Conservation (phyloP, 1,139 yeast genomes). For the Lodderomyces pseudojiufengensis region DNA sequence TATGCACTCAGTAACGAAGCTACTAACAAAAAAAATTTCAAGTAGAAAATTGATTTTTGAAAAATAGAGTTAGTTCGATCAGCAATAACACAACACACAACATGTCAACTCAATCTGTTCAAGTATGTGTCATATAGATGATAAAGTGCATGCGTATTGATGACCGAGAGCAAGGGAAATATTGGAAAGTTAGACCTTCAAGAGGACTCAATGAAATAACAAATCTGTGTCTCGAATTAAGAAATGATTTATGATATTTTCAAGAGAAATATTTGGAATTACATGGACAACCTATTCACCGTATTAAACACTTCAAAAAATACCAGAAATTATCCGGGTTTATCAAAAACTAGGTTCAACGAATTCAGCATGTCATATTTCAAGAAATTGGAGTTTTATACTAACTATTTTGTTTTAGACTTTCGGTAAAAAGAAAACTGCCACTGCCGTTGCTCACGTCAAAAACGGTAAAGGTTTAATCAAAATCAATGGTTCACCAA, state of each 20-base stretch:
- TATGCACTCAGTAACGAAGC: neutral
- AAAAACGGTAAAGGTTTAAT: constrained; percentile 99
- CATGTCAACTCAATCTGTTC: constrained; percentile 68
- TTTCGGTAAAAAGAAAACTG: constrained; percentile 99
- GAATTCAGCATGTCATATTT: no score
- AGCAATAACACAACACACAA: constrained; percentile 7
- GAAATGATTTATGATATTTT: no score
- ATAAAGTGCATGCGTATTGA: neutral
- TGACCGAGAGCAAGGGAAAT: no score
- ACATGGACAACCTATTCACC: no score
- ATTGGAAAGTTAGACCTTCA: no score
- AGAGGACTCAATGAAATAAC: no score
- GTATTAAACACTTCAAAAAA: no score
- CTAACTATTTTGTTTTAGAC: constrained; percentile 56
- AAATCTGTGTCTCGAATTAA: neutral
- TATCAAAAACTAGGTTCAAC: no score
- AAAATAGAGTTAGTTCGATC: constrained; percentile 1
- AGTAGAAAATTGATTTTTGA: neutral
- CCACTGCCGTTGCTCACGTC: constrained; percentile 99
- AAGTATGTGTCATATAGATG: constrained; percentile 44
- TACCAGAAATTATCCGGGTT: no score
- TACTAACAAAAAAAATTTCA: constrained; percentile 8
- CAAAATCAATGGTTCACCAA: constrained; percentile 99
- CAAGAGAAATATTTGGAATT: no score
- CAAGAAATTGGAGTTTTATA: no score